Evolutionary conservation across 768 basidiomycete genomes (phyloP).

Genomic region (Termitomyces bulborhizus): DNA sequence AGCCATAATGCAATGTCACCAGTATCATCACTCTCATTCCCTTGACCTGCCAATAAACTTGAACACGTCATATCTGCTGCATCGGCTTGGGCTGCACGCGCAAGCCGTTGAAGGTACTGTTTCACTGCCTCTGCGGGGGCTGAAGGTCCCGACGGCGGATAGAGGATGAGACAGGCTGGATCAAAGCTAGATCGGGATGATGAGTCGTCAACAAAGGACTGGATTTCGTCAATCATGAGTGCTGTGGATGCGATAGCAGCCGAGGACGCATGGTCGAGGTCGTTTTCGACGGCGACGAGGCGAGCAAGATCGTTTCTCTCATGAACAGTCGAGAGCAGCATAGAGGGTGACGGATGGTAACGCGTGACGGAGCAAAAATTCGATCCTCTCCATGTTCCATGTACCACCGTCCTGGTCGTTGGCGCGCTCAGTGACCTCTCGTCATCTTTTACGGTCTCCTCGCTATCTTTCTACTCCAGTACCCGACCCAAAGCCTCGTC

Average conservation of each 20-base stretch:
- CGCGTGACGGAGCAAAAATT: conserved; percentile 13
- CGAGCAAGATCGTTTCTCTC: conserved; percentile 6
- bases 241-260: conserved; percentile 16
- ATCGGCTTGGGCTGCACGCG: conserved; percentile 28
- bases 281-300: conserved; percentile 3
- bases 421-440: conserved; percentile 5
- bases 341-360: conserved; percentile 10
- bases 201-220: conserved; percentile 6
- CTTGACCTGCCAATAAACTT: conserved; percentile 47
- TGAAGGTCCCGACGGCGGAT: conserved; percentile 9
- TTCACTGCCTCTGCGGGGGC: conserved; percentile 2
- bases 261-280: conserved; percentile 2
- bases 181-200: conserved; percentile 8
- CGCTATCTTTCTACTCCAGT: conserved; percentile 14
- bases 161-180: conserved; percentile 15
- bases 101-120: conserved; percentile 27
- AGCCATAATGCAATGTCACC: conserved; percentile 50
- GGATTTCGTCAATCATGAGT: conserved; percentile 13
- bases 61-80: conserved; percentile 37
- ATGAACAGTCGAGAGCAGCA: conserved; percentile 4
- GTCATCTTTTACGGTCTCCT: conserved; percentile 3
- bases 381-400: conserved; percentile 10
- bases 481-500: conserved; percentile 16
- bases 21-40: conserved; percentile 53
- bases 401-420: conserved; percentile 8